Conservation (phyloP, 225 moss, liverwort and hornwort genomes). For the Neckera pumila region DNA sequence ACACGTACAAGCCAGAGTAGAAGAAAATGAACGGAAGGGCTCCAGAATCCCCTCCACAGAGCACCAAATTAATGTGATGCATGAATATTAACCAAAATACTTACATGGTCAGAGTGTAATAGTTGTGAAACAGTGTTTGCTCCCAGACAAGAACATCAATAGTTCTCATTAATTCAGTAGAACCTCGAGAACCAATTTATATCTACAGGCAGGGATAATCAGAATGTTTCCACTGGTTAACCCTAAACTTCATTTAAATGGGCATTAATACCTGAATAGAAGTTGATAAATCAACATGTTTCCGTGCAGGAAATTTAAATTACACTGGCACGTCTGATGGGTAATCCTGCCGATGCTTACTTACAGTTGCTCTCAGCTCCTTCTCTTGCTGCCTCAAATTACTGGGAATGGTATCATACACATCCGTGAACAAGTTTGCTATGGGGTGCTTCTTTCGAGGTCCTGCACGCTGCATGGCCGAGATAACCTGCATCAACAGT, state of each 20-base stretch:
- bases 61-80: neutral
- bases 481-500: constrained; percentile 56
- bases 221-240: neutral
- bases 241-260: neutral
- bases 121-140: neutral
- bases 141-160: neutral
- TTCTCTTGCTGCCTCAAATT: constrained; percentile 69
- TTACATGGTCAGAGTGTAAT: neutral
- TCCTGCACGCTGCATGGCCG: constrained; percentile 68
- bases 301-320: neutral
- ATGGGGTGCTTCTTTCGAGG: constrained; percentile 49
- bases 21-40: neutral
- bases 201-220: neutral
- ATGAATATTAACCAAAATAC: neutral
- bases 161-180: neutral
- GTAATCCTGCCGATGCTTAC: constrained; percentile 47
- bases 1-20: neutral
- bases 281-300: neutral
- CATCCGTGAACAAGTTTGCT: constrained; percentile 66
- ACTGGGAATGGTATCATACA: constrained; percentile 62
- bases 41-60: neutral
- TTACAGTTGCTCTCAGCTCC: constrained; percentile 42
- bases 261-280: neutral
- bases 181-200: neutral
- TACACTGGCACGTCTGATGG: constrained; percentile 66